Percentiles rank a stretch among this genome's conserved stretches.
Conservation (phyloP, 202 grass and related monocot genomes). For the Miscanthus sacchariflorus region DNA sequence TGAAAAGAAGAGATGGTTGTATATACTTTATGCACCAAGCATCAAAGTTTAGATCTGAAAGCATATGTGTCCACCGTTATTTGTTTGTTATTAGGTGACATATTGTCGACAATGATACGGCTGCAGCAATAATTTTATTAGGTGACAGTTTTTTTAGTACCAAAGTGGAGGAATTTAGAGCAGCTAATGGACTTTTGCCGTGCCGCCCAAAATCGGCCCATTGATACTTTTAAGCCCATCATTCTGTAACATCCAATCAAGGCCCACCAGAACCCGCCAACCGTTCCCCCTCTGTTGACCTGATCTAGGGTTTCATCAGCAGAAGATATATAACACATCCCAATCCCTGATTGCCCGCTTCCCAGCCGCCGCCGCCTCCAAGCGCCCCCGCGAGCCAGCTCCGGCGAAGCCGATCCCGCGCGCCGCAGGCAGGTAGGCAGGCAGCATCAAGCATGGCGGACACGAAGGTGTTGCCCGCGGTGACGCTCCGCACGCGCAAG, state of each 20-base stretch:
- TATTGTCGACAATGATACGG: no score
- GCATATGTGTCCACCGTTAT: no score
- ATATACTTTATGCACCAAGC: no score
- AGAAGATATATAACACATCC: neutral
- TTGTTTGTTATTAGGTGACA: no score
- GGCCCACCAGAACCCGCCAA: slow-evolving; percentile 8
- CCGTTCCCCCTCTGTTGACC: neutral
- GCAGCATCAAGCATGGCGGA: slow-evolving; percentile 67
- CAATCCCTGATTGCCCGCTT: neutral
- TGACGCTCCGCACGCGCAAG: slow-evolving; percentile 93
- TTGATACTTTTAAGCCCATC: neutral
- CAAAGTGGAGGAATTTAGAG: no score
- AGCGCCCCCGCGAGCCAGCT: slow-evolving; percentile 28
- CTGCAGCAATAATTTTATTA: no score
- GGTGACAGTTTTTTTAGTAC: no score
- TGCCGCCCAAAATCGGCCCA: neutral
- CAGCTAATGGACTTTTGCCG: neutral
- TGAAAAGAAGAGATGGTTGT: no score
- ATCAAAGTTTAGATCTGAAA: no score
- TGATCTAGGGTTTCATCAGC: slow-evolving; percentile 67
- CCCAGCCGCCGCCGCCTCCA: slow-evolving; percentile 43
- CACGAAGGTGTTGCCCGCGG: slow-evolving; percentile 58
- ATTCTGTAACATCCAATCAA: neutral
- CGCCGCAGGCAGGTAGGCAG: slow-evolving; percentile 13
- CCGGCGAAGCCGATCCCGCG: slow-evolving; percentile 2